These are phyloP conservation scores for Begonia peltatifolia DNA, from an alignment of 306 rosid genomes.

Conservation along the genomic window DNA sequence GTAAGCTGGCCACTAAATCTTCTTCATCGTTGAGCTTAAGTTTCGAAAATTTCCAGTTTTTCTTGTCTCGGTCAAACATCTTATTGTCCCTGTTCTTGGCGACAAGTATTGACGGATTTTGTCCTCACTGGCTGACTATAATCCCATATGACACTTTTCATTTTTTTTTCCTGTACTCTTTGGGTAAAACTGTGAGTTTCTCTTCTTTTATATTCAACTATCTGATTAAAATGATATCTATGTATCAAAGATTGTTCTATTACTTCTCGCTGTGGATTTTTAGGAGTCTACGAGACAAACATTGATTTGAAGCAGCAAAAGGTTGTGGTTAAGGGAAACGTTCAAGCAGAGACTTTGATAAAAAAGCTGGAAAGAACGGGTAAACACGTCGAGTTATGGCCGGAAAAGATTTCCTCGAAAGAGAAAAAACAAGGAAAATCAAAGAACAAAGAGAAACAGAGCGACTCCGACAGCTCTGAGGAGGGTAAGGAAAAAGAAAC, in stretches of 20 bases:
- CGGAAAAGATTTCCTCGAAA: constrained; percentile 23
- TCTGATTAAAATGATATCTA: not conserved
- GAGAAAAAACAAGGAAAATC: constrained; percentile 22
- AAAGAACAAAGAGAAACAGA: constrained; percentile 27
- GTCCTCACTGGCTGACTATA: not conserved
- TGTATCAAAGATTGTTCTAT: not conserved
- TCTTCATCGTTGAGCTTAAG: not conserved
- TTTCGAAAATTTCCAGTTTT: constrained; percentile 1
- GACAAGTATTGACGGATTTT: no score
- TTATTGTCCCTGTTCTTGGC: not conserved
- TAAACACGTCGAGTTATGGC: constrained; percentile 69
- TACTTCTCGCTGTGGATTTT: not conserved
- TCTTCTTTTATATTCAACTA: no score
- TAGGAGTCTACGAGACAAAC: constrained; percentile 51
- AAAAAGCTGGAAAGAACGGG: constrained; percentile 34
- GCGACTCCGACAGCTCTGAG: constrained; percentile 23
- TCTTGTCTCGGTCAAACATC: not conserved
- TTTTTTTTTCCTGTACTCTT: not conserved
- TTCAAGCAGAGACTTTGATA: constrained; percentile 38
- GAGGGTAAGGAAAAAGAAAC: constrained; percentile 27
- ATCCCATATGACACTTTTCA: not conserved
- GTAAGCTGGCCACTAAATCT: constrained; percentile 13
- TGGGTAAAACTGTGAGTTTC: not conserved
- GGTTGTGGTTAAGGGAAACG: constrained; percentile 41
- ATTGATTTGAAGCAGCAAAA: constrained; percentile 58